These are phyloP conservation scores for Aspergillus floridensis DNA, from an alignment of 2,329 filamentous ascomycete genomes.

Conservation along the genomic window DNA sequence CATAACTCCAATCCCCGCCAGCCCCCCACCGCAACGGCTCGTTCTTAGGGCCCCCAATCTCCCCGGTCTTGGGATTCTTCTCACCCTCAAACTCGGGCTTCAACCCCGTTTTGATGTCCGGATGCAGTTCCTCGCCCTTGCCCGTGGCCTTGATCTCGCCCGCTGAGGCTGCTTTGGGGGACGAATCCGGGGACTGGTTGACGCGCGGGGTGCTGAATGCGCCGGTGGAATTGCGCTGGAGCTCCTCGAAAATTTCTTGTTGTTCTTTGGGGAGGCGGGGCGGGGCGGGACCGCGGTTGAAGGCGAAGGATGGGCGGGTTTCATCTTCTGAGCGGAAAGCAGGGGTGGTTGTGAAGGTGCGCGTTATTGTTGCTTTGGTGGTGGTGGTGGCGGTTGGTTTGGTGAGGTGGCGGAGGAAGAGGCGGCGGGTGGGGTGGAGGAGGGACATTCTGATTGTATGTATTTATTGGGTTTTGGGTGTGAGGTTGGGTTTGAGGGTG, in stretches of 20 bases:
- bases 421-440: not conserved
- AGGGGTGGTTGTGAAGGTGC: not conserved
- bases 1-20: conserved; percentile 82
- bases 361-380: not conserved
- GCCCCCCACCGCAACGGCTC: conserved; percentile 87
- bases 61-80: conserved; percentile 86
- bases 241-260: conserved; percentile 84
- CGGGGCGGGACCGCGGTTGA: conserved; percentile 61
- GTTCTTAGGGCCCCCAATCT: conserved; percentile 95
- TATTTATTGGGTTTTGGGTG: not conserved
- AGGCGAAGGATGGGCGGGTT: conserved; percentile 32
- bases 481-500: not conserved
- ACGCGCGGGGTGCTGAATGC: conserved; percentile 67
- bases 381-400: not conserved
- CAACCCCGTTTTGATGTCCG: conserved; percentile 71
- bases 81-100: conserved; percentile 92
- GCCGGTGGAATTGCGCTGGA: conserved; percentile 74
- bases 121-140: conserved; percentile 65
- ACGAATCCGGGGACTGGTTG: conserved; percentile 50
- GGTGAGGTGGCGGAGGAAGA: not conserved
- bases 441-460: not conserved
- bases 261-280: conserved; percentile 84
- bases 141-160: conserved; percentile 53
- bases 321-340: conserved; percentile 1
- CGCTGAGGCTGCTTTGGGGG: not conserved